Evolutionary conservation across 441 rosid genomes (phyloP), one percentile per base, ranked within the genome.

Genomic region (Populus hybrid): DNA sequence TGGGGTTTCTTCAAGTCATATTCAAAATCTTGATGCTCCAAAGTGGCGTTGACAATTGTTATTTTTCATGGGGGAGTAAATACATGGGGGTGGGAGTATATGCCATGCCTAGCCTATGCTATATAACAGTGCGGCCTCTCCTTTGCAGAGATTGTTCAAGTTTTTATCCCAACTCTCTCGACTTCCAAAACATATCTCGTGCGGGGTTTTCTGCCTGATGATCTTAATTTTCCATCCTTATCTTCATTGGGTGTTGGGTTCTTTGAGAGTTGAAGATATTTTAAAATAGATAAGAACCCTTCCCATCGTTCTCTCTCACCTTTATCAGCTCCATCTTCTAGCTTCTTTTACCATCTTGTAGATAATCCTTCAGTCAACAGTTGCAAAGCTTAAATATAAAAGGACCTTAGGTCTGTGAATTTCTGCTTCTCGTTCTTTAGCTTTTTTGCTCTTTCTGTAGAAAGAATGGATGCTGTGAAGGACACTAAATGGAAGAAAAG

Each of bases 401-500:
- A 23, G 50, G 33, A 18, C 61, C 26, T 6, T 12, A 63, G 12
- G n/a, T 14, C 20, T 50, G 16, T 23, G 24, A 20, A 21, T 36
- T 29, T 40, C 12, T 42, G 4, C 7, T 28, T 69, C 38, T 56
- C 29, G 1, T 31, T 50, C 61, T 12, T 1, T 20, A 23, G 8
- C 28, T 1, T 20, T n/a, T 31, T 42, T 20, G 0, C 28, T 24
- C 18, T 7, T 36, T 36, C 28, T 36, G 7, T 10, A 18, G 3
- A 0, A 10, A 23, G 7, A 23, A 85, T 83, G 90, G 87, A 83
- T 36, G 6, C 16, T 14, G 59, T 67, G 0, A 77, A 67, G 78
- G 63, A 68, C 6, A 78, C 18, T 72, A 80, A 84, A 63, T 74
- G 50, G 82, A 88, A 84, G 87, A 83, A 73, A 73, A 89, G 76